A percentile compares a stretch with the other conserved stretches of the same genome.
Evolutionary conservation across 495 filamentous ascomycete species (phyloP).

Genomic region (Aspergillus egyptiacus): DNA sequence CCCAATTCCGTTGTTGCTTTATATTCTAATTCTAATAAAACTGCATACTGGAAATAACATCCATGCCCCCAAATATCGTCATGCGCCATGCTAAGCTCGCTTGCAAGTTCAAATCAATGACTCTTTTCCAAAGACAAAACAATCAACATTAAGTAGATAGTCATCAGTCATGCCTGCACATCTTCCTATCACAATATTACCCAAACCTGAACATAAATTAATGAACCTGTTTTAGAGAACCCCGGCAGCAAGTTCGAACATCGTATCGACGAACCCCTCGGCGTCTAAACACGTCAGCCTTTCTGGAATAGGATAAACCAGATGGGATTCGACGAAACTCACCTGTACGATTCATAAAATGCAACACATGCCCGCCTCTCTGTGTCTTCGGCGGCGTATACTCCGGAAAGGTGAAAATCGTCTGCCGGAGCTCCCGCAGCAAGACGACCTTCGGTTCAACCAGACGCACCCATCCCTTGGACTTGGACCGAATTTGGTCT

Average conservation of each 20-base stretch:
- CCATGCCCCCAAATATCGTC: not conserved
- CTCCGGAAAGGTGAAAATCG: constrained; percentile 53
- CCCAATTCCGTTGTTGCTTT: constrained; percentile 13
- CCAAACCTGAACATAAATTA: too few relatives aligned
- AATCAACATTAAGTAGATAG: constrained; percentile 6
- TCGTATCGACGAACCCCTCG: constrained; percentile 21
- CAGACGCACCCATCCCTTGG: constrained; percentile 51
- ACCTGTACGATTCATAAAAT: constrained; percentile 34
- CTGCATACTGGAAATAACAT: not conserved
- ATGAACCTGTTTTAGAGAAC: too few relatives aligned
- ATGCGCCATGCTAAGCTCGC: constrained; percentile 7
- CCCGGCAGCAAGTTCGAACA: constrained; percentile 10
- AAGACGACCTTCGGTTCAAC: constrained; percentile 48
- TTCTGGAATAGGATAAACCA: not conserved
- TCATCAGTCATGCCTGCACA: constrained; percentile 14
- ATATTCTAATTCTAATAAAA: constrained; percentile 4
- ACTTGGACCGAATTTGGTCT: constrained; percentile 47
- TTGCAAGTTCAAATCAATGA: constrained; percentile 2
- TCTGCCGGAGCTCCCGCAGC: constrained; percentile 54
- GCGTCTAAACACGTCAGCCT: constrained; percentile 29
- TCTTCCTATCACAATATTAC: too few relatives aligned
- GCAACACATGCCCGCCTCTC: constrained; percentile 35
- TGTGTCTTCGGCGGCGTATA: constrained; percentile 41
- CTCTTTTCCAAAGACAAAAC: not conserved
- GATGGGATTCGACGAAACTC: not conserved